Evolutionary conservation across 2,329 filamentous ascomycete genomes (phyloP), one percentile per base, ranked within the genome.

Genomic region (Botrytis pseudocinerea): DNA sequence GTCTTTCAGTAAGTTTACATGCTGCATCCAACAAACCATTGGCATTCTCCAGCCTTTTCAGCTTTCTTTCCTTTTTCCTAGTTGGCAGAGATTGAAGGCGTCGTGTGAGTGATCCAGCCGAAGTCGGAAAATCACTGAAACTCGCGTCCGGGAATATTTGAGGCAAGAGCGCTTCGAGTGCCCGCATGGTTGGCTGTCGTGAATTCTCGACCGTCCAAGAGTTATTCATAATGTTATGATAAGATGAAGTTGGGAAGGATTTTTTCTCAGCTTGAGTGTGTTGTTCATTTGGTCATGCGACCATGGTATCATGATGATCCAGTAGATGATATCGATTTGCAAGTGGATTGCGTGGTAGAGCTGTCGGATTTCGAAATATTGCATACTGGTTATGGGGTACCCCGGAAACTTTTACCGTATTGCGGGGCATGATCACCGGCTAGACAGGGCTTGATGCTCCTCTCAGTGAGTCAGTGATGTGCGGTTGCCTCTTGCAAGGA

Each of bases 211-310:
- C 32, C 3, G 51, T 32, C 28, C 28, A 38, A 65, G 28, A 40
- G 28, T 54, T 22, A 28, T 46, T 66, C 48, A 35, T 8, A 4
- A 22, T 40, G 63, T 18, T 54, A 40, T 40, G 38, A 40, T 40
- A 40, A 48, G 22, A 35, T 28, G 18, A 6, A 57, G 51, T 28
- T 54, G 14, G 12, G 16, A 60, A 35, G n/a, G n/a, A 18, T 57
- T 57, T 57, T 44, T 14, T 60, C 12, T 42, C 38, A n/a, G 44
- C 46, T 38, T 2, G 46, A 54, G 25, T 54, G 32, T 65, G 35
- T 66, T 28, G 35, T 54, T 66, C 51, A 57, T 66, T 42, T 42
- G 65, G 20, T 69, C 65, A 69, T 57, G 65, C 48, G 65, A 57
- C 18, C 48, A 68, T 40, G 32, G 48, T 42, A n/a, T n/a, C 20